Base-by-base conservation (phyloP, 129 eudicot species). In the Escallonia rubra region DNA sequence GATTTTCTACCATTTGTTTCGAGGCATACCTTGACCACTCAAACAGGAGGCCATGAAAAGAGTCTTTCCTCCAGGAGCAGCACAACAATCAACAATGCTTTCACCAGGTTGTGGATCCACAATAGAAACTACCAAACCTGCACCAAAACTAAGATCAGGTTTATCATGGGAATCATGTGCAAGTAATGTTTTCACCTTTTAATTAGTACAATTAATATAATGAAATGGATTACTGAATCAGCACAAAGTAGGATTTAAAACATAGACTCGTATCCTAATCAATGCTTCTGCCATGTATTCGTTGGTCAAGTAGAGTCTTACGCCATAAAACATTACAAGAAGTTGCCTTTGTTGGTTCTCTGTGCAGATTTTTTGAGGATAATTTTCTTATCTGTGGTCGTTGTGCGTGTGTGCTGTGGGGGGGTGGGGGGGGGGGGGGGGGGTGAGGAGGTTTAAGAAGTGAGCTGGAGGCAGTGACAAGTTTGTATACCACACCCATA, bases 21-120 rank as follows among this genome's bases (percentile, higher is more conserved):
- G 34, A 41, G 3, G 55, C 34, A 46, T 79, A 88, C 97, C 97
- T 76, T 85, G 80, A 43, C 87, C 97, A 55, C 63, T 78, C 71
- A 91, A 63, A 69, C 81, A 74, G 55, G 97, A 83, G 3, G 96
- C 97, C 90, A 91, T 86, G 80, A 91, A 91, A 62, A 91, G 90
- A 14, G 97, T 91, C 74, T 91, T 91, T 73, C 97, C 97, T 66
- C 97, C 97, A 8, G 97, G 97, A 69, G 97, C 97, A 81, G 97
- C 97, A 83, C 97, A 91, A 79, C 96, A 91, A 76, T 91, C 97
- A 65, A 88, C 46, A 70, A 91, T 85, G 23, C 63, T 81, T 59
- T 91, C 97, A 65, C 94, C 94, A 55, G 96, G 94, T 65, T 81
- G 85, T 63, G 97, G 96, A 75, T 91, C 97, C 16, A 91, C 84